A percentile compares a stretch with the other conserved stretches of the same genome.
These are phyloP conservation scores for Prunella vulgaris DNA, from an alignment of 257 asterid genomes.

Conservation along the genomic window DNA sequence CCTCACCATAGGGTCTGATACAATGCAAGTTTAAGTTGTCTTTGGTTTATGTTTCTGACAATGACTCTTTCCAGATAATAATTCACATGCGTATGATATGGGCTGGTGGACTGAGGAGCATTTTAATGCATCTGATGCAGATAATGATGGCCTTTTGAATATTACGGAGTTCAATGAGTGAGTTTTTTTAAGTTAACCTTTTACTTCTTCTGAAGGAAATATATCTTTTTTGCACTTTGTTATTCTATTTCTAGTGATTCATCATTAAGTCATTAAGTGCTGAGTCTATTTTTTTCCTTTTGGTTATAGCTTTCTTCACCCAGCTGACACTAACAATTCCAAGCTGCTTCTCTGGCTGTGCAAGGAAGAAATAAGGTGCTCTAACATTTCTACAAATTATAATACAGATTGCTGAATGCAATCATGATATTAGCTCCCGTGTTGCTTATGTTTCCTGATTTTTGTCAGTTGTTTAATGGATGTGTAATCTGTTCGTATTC, in stretches of 20 bases:
- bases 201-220: background rate
- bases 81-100: conserved; percentile 61
- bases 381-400: background rate
- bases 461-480: background rate
- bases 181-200: conserved; percentile 27
- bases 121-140: conserved; percentile 90
- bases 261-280: background rate
- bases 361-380: conserved; percentile 92
- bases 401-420: conserved; percentile 13
- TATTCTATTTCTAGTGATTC: conserved; percentile 2
- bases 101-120: conserved; percentile 99
- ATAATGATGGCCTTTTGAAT: conserved; percentile 74
- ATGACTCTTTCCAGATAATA: conserved; percentile 40
- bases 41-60: background rate
- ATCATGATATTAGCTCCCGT: conserved; percentile 6
- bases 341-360: conserved; percentile 77
- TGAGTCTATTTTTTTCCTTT: conserved; percentile 7
- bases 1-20: background rate
- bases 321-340: conserved; percentile 80
- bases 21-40: too few species aligned
- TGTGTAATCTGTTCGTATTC: background rate
- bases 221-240: conserved; percentile 4
- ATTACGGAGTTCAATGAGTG: conserved; percentile 89
- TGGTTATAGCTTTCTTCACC: conserved; percentile 76
- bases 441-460: background rate